Evolutionary conservation across 179 eudicot genomes (phyloP).

Genomic region (Beta corolliflora): DNA sequence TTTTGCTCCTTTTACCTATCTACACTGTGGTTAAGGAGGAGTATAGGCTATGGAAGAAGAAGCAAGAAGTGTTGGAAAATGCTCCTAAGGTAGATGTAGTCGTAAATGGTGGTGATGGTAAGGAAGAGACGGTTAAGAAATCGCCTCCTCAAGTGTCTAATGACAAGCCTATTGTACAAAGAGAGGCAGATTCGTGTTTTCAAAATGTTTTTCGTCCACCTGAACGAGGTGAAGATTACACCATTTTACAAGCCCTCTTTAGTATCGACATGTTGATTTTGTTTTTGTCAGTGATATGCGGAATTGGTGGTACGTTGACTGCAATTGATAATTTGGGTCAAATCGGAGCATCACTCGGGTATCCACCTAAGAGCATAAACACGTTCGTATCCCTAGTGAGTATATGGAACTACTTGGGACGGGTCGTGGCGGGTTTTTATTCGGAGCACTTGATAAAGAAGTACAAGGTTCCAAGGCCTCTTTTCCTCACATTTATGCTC

Average conservation of each 20-base stretch:
- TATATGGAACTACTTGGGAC: constrained; percentile 33
- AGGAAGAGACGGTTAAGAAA: too few species aligned
- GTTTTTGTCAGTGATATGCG: background rate
- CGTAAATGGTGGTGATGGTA: constrained; percentile 2
- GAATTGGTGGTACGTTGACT: background rate
- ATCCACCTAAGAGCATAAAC: background rate
- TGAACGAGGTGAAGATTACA: background rate
- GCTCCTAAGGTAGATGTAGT: constrained; percentile 21
- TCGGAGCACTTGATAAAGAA: constrained; percentile 27
- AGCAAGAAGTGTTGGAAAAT: constrained; percentile 18
- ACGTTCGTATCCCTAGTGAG: constrained; percentile 25
- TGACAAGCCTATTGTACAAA: too few species aligned
- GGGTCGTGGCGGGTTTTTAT: constrained; percentile 23
- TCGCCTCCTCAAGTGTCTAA: too few species aligned
- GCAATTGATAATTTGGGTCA: constrained; percentile 1
- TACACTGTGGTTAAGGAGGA: constrained; percentile 27
- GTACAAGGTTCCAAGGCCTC: constrained; percentile 33
- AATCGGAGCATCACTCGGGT: constrained; percentile 9
- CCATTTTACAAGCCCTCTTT: background rate
- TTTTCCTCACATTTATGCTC: constrained; percentile 22
- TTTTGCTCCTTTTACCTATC: constrained; percentile 22
- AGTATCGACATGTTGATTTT: background rate
- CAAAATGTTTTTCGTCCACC: background rate
- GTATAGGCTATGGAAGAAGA: constrained; percentile 13
- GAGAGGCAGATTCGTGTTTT: constrained; percentile 26